Base-by-base conservation (phyloP, 2,329 filamentous ascomycete species). In the Cladophialophora exuberans region DNA sequence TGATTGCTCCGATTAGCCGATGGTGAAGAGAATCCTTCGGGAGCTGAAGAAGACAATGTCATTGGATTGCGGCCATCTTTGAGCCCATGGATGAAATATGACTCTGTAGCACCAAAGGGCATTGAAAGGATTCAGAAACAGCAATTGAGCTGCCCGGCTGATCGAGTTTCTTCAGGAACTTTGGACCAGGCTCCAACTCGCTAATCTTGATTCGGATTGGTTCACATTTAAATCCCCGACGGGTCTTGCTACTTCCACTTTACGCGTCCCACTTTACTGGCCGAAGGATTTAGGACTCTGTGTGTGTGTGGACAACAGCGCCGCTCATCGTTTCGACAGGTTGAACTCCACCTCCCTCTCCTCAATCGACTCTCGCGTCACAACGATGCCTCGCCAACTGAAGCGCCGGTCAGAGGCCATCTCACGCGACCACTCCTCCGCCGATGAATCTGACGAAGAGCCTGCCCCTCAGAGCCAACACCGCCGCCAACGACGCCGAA, bases 361-460 rank as follows among this genome's bases (percentile, higher is more conserved):
- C 11, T n/a, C 30, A 5, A 17, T 38, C 17, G 25, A 46, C 46
- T 50, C 38, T 33, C 48, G 15, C 22, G 9, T n/a, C 15, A 3
- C 11, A 31, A 52, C 30, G 7, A 64, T 64, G 62, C 60, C 62
- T 17, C 58, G 44, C 23, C 46, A 25, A 6, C 52, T 55, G 31
- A 64, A 64, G 33, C 56, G 62, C 25, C 61, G 62, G 20, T 51
- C 61, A 10, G 62, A 60, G 9, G 61, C 54, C 22, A 64, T 64
- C 39, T 64, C 62, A 18, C 57, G 59, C 25, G 56, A 60, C 38
- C 35, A 53, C 2, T 57, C 55, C 25, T 47, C 49, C 15, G 23
- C 42, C 10, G 22, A 56, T 10, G 60, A 59, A 28, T 38, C 60
- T 23, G 60, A 59, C 22, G 31, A 50, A 6, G 43, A 53, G 5